Percentiles rank a stretch among this genome's conserved stretches.
Conservation (phyloP, 495 filamentous ascomycete genomes). For the Aspergillus heteromorphus region DNA sequence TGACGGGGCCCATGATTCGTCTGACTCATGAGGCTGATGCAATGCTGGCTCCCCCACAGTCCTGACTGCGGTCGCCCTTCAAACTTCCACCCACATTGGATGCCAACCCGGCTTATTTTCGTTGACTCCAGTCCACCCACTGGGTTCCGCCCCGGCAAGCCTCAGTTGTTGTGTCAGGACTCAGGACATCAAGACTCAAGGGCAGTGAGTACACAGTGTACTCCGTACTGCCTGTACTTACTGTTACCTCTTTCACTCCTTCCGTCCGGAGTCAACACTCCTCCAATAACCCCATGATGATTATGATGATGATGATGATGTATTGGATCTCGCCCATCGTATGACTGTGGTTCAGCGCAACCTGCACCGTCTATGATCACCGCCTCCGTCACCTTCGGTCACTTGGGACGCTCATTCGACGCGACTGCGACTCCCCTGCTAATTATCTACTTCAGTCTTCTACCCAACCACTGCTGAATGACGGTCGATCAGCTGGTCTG, state of each 20-base stretch:
- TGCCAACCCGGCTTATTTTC: conserved; percentile 23
- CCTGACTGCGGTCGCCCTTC: conserved; percentile 2
- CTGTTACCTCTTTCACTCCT: no score
- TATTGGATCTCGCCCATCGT: conserved; percentile 22
- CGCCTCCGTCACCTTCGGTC: conserved; percentile 5
- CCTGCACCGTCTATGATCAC: conserved; percentile 8
- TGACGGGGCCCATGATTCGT: neutral
- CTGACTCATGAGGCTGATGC: conserved; percentile 14
- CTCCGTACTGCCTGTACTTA: neutral
- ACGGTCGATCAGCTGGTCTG: conserved; percentile 22
- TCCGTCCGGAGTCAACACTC: no score
- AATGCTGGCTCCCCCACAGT: conserved; percentile 12
- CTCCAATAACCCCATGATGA: neutral
- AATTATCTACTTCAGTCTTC: conserved; percentile 3
- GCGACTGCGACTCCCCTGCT: neutral
- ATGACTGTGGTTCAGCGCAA: conserved; percentile 15
- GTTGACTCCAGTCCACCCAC: conserved; percentile 11
- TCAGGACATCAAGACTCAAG: neutral
- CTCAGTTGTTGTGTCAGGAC: no score
- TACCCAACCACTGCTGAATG: conserved; percentile 14
- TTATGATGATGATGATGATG: conserved; percentile 14
- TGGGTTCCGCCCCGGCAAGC: conserved; percentile 7
- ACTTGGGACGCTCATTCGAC: conserved; percentile 13
- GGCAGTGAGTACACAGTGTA: neutral
- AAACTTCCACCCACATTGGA: conserved; percentile 4